These are phyloP conservation scores for Boechera stricta DNA, from an alignment of 345 rosid species.

Conservation along the genomic window DNA sequence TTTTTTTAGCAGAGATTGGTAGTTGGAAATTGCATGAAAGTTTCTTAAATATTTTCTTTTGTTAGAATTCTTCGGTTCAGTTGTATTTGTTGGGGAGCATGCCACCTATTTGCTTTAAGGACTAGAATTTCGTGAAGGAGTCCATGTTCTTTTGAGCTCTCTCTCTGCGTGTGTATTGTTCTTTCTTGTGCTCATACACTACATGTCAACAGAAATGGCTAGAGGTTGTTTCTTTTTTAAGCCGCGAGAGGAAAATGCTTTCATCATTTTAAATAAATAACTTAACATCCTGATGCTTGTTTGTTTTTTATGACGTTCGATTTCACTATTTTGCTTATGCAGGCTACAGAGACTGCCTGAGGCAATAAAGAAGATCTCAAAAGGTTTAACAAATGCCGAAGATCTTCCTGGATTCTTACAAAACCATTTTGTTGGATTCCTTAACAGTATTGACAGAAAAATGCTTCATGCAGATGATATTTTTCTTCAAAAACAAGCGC, in stretches of 20 bases:
- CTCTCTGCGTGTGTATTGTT: conserved; percentile 22
- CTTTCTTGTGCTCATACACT: conserved; percentile 17
- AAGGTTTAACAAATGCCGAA: conserved; percentile 74
- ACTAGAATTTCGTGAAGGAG: conserved; percentile 24
- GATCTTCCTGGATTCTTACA: conserved; percentile 87
- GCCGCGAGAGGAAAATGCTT: conserved; percentile 15
- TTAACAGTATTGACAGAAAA: conserved; percentile 88
- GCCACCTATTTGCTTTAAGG: background rate
- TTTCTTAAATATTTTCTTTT: background rate
- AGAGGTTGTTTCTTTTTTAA: conserved; percentile 14
- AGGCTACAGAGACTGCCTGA: conserved; percentile 83
- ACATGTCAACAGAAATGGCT: conserved; percentile 15
- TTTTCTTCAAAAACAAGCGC: conserved; percentile 84
- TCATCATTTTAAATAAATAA: conserved; percentile 23
- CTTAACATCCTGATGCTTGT: conserved; percentile 22
- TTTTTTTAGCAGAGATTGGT: conserved; percentile 18
- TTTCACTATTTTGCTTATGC: conserved; percentile 40
- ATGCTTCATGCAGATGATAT: conserved; percentile 83
- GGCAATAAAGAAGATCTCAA: conserved; percentile 79
- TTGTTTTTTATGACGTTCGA: conserved; percentile 19
- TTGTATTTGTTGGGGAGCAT: background rate
- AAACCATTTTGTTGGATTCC: conserved; percentile 97
- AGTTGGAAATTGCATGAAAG: conserved; percentile 28
- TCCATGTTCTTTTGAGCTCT: conserved; percentile 17
- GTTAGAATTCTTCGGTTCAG: conserved; percentile 4